phyloP scores from a whole-genome alignment of 176 grass and related monocot genomes.

The Zea mays region Zm-B73-REFERENCE-NAM-5.0 NC_050096.1:34171501-34172000 shows the following conservation, averaged over 20 bases:
- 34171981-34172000: constrained; percentile 10
- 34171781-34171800: constrained; percentile 49
- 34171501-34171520: not conserved
- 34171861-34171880: constrained; percentile 14
- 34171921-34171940: not conserved
- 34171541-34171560: constrained; percentile 2
- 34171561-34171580: not conserved
- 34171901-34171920: not conserved
- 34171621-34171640: not conserved
- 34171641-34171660: not conserved
- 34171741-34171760: constrained; percentile 87
- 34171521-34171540: not conserved
- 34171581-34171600: not conserved
- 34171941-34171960: constrained; percentile 27
- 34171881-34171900: not conserved
- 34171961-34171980: constrained; percentile 11
- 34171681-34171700: constrained; percentile 53
- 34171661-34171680: not conserved
- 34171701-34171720: constrained; percentile 81
- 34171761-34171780: constrained; percentile 67
- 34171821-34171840: not conserved
- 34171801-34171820: not conserved
- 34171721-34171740: constrained; percentile 79
- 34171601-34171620: not conserved
- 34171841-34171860: not conserved